Conservation (phyloP, 768 basidiomycete genomes). For the Lactarius trivialis region DNA sequence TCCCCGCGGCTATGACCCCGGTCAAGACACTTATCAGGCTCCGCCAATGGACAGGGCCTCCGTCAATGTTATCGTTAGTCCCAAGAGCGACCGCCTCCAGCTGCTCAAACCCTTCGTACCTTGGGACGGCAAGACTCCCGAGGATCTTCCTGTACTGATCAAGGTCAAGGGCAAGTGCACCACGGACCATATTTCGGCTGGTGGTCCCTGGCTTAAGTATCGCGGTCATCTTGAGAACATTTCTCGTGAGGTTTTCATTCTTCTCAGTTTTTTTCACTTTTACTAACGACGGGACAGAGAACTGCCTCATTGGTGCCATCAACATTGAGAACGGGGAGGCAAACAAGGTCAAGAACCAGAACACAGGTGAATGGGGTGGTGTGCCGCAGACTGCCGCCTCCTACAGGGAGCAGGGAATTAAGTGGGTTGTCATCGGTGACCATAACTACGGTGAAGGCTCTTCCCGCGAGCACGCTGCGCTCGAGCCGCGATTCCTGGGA, state of each 20-base stretch:
- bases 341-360: slow-evolving; percentile 89
- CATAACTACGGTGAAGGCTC: slow-evolving; percentile 98
- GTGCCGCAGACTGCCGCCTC: slow-evolving; percentile 82
- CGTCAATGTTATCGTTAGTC: slow-evolving; percentile 82
- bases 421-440: slow-evolving; percentile 98
- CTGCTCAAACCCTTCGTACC: slow-evolving; percentile 81
- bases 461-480: slow-evolving; percentile 95
- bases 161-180: slow-evolving; percentile 99
- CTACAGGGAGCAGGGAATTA: slow-evolving; percentile 85
- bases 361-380: slow-evolving; percentile 76
- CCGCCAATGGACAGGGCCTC: slow-evolving; percentile 80
- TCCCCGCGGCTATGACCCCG: slow-evolving; percentile 92
- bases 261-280: slow-evolving; percentile 14
- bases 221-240: slow-evolving; percentile 99
- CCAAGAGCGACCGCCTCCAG: slow-evolving; percentile 85
- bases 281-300: slow-evolving; percentile 45
- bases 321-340: slow-evolving; percentile 93
- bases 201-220: slow-evolving; percentile 99
- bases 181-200: slow-evolving; percentile 93
- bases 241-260: slow-evolving; percentile 54
- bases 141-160: slow-evolving; percentile 88
- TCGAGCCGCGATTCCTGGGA: slow-evolving; percentile 92
- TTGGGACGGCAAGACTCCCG: slow-evolving; percentile 91
- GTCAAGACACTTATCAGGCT: slow-evolving; percentile 94
- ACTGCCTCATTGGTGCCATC: slow-evolving; percentile 97